These are phyloP conservation scores for Saururus chinensis DNA, from an alignment of 164 flowering plant species.

Conservation along the genomic window DNA sequence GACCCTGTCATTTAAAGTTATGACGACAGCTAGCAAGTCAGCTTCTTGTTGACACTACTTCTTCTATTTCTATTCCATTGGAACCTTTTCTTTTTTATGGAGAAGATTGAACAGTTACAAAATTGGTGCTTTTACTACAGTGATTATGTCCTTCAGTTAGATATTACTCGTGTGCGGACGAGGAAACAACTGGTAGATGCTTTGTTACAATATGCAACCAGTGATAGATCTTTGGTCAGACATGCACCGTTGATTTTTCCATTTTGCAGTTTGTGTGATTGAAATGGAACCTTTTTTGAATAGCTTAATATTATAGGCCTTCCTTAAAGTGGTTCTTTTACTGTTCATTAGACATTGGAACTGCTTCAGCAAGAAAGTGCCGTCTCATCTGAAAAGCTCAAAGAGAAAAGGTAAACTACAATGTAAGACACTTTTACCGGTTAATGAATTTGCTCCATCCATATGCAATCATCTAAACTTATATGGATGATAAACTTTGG, in stretches of 20 bases:
- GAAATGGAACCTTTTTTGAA: background rate
- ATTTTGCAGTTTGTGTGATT: background rate
- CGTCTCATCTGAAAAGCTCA: constrained; percentile 35
- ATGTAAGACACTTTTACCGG: background rate
- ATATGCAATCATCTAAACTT: background rate
- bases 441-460: background rate
- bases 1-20: too few relatives aligned
- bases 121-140: too few relatives aligned
- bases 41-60: too few relatives aligned
- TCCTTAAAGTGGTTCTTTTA: background rate
- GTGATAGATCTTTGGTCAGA: background rate
- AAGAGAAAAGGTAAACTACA: constrained; percentile 40
- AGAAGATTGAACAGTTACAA: too few relatives aligned
- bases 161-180: too few relatives aligned
- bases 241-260: background rate
- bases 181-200: too few relatives aligned
- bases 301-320: background rate
- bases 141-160: too few relatives aligned
- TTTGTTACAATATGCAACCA: too few relatives aligned
- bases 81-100: too few relatives aligned
- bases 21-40: too few relatives aligned
- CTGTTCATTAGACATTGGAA: constrained; percentile 46
- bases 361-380: constrained; percentile 58
- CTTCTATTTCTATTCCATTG: too few relatives aligned
- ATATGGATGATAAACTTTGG: constrained; percentile 2